These are phyloP conservation scores for Pulveroboletus sp. DNA, from an alignment of 768 basidiomycete genomes.

Conservation along the genomic window DNA sequence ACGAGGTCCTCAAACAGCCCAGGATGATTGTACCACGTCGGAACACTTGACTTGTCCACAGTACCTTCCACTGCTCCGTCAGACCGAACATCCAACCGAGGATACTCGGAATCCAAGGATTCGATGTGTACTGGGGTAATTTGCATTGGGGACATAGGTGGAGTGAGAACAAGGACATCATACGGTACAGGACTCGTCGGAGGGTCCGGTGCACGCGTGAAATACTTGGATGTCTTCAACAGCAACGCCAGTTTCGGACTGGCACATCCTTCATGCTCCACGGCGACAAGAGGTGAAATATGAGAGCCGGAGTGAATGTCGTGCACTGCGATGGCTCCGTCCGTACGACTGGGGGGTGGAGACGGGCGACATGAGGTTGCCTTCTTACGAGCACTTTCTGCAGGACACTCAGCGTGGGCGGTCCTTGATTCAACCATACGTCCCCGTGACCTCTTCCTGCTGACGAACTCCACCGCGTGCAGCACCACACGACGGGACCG, in stretches of 20 bases:
- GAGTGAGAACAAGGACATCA: background rate
- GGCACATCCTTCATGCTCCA: background rate
- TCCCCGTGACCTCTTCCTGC: background rate
- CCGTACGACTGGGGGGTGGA: background rate
- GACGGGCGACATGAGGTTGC: constrained; percentile 4
- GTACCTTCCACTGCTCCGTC: background rate
- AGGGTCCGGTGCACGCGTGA: background rate
- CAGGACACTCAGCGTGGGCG: background rate
- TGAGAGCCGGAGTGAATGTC: background rate
- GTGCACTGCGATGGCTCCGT: background rate
- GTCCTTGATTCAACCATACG: background rate
- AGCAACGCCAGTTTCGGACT: background rate
- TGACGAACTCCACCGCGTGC: constrained; percentile 19
- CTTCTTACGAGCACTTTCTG: background rate
- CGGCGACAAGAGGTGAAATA: too few species aligned
- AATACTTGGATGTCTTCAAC: constrained; percentile 21
- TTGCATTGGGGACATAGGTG: constrained; percentile 3
- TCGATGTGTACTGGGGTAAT: constrained; percentile 4
- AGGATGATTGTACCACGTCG: background rate
- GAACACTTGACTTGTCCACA: background rate
- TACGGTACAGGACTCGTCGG: background rate
- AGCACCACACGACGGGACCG: constrained; percentile 6
- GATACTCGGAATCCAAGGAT: constrained; percentile 5
- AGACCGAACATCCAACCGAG: background rate
- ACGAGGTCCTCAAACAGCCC: constrained; percentile 21